phyloP scores from a whole-genome alignment of 352 stramenopile species.

The Pythium angustatum region DNA sequence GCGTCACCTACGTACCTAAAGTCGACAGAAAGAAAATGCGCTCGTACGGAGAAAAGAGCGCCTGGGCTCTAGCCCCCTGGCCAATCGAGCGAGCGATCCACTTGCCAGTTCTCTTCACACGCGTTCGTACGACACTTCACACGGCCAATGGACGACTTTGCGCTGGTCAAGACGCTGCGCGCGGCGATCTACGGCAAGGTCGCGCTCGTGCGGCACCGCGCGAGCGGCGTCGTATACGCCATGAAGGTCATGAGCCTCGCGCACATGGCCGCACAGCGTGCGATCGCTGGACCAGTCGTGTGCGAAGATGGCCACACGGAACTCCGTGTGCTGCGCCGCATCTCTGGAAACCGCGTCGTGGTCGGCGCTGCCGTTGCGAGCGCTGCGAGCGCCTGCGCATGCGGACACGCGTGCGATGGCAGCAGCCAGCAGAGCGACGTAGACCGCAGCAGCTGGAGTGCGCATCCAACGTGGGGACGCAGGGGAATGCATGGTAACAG shows the following conservation, averaged over 20 bases:
- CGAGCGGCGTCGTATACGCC: conserved; percentile 39
- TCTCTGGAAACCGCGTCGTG: conserved; percentile 38
- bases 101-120: no score
- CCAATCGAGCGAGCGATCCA: no score
- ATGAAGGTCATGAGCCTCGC: conserved; percentile 70
- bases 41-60: no score
- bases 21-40: no score
- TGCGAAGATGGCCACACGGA: conserved; percentile 49
- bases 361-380: neutral
- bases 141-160: conserved; percentile 44
- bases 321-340: conserved; percentile 41
- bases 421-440: neutral
- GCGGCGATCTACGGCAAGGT: conserved; percentile 60
- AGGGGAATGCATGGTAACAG: no score
- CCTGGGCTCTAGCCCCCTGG: no score
- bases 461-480: conserved; percentile 35
- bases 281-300: conserved; percentile 41
- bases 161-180: conserved; percentile 41
- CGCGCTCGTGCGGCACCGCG: conserved; percentile 41
- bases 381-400: neutral
- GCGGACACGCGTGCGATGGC: neutral
- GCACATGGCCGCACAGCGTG: conserved; percentile 48
- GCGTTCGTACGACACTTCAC: no score
- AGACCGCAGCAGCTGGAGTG: conserved; percentile 31
- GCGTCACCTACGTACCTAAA: neutral